phyloP scores from a whole-genome alignment of 2,329 filamentous ascomycete genomes.

The Colletotrichum sp. region DNA sequence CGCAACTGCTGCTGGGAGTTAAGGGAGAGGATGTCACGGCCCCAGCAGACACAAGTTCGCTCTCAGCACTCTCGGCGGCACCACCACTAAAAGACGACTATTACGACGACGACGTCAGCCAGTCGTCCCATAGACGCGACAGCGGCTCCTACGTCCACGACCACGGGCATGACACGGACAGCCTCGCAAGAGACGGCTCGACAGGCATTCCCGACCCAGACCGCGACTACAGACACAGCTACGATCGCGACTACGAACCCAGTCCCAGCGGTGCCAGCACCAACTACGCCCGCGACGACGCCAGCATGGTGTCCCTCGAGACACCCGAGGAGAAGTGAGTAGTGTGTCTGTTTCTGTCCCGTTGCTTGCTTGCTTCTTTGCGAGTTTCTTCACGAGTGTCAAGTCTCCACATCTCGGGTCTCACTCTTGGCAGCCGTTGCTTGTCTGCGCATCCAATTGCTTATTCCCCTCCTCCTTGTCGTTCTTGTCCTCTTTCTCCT shows the following conservation, averaged over 20 bases:
- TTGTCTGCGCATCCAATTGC: neutral
- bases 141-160: conserved; percentile 32
- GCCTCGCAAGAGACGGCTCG: neutral
- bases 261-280: neutral
- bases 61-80: neutral
- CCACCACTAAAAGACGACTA: conserved; percentile 28
- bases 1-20: conserved; percentile 22
- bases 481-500: neutral
- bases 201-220: conserved; percentile 14
- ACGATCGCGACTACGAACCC: neutral
- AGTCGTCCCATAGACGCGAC: conserved; percentile 41
- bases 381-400: neutral
- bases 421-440: neutral
- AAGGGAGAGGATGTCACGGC: conserved; percentile 18
- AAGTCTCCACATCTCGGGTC: neutral
- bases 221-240: neutral
- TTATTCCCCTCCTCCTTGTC: neutral
- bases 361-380: neutral
- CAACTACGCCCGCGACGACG: neutral
- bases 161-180: conserved; percentile 28
- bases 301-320: conserved; percentile 1
- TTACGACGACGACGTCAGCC: conserved; percentile 33
- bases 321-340: neutral
- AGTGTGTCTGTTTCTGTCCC: neutral
- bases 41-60: neutral